Percentiles rank a stretch among this genome's conserved stretches.
These are phyloP conservation scores for Penicillium freii DNA, from an alignment of 2,329 filamentous ascomycete genomes.

Conservation along the genomic window DNA sequence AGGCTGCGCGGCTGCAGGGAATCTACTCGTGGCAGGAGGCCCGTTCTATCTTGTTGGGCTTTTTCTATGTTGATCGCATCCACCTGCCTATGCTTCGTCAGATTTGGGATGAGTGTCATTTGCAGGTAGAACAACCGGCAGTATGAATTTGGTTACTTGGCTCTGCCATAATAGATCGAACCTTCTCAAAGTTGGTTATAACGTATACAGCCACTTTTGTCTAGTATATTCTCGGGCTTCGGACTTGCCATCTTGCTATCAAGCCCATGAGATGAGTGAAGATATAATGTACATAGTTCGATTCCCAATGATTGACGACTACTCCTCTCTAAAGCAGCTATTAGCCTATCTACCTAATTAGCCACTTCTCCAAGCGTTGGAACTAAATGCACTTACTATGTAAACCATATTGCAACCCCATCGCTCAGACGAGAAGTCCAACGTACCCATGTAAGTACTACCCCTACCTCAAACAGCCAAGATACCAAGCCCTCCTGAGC, in stretches of 20 bases:
- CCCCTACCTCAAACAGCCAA: background rate
- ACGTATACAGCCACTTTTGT: background rate
- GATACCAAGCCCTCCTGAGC: background rate
- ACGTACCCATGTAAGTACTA: background rate
- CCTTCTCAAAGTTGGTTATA: background rate
- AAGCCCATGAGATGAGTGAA: background rate
- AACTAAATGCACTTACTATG: background rate
- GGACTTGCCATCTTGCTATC: background rate
- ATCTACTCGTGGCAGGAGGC: constrained; percentile 36
- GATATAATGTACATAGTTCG: background rate
- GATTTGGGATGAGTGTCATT: constrained; percentile 35
- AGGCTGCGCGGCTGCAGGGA: constrained; percentile 28
- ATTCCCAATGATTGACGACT: background rate
- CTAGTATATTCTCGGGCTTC: background rate
- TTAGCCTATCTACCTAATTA: background rate
- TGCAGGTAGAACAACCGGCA: constrained; percentile 15
- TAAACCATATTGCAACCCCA: background rate
- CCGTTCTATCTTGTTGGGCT: constrained; percentile 31
- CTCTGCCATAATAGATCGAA: background rate
- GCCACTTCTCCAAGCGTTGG: background rate
- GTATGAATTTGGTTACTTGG: constrained; percentile 6
- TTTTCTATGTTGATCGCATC: constrained; percentile 39
- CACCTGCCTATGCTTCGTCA: constrained; percentile 32
- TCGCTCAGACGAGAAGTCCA: background rate
- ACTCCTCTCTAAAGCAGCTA: background rate